Evolutionary conservation across 148 eudicot genomes (phyloP), one percentile per base, ranked within the genome.

Genomic region (Bassia scoparia): DNA sequence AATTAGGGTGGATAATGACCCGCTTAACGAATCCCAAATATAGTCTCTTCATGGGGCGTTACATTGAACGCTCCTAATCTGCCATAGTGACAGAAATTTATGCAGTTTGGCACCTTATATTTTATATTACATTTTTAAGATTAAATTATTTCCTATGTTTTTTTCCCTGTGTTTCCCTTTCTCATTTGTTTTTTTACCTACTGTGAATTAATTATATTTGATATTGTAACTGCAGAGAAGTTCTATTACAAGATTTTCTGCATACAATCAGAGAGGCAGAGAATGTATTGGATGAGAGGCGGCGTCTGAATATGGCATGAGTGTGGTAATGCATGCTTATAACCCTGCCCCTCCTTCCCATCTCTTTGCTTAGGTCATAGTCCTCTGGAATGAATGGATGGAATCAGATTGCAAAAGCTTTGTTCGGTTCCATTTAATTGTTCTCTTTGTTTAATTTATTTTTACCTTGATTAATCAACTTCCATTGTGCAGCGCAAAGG

Each of bases 31-130:
- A 97, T 91, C 88, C 98, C 98, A 73, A 91, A 94, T 84, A 94
- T 91, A 58, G 98, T 94, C 96, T 94, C 72, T 89, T 94, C 67
- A 94, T 94, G 98, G 98, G 98, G 56, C 97, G 97, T 60, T 96
- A 91, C 58, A 94, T 90, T 26, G 87, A 91, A 77, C 98, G n/a
- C 91, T 48, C 98, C 98, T 49, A 94, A 91, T 83, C 83, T 94
- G 83, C 98, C 60, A 94, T 94, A 78, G 98, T 94, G 37, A 94
- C 98, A 50, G 98, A 94, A 78, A 94, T 81, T 77, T 91, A 38
- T 89, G 97, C 83, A 89, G 97, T 97, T 89, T 62, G 75, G 69
- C 68, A 53, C 53, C 61, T 70, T 44, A 43, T 41, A 72, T 26
- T 10, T 61, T 74, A 61, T 29, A 27, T 41, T 11, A 34, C 61